Evolutionary conservation across 805 yeast species (phyloP).

Genomic region (Millerago galiae): DNA sequence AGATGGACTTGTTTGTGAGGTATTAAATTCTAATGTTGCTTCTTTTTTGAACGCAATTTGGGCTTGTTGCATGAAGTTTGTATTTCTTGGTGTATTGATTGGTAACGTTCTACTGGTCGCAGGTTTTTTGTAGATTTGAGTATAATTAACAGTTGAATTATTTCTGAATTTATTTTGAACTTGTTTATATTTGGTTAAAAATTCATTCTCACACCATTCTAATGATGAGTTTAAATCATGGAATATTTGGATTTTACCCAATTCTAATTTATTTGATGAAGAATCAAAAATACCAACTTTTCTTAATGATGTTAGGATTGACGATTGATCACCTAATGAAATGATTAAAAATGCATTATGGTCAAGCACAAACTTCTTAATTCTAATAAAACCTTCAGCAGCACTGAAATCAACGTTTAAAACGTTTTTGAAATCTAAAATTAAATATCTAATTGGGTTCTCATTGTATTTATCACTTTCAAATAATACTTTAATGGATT

Average conservation of each 20-base stretch:
- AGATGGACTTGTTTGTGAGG: not conserved
- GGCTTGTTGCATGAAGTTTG: constrained; percentile 34
- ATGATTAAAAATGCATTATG: constrained; percentile 67
- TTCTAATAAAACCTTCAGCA: constrained; percentile 89
- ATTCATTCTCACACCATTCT: constrained; percentile 96
- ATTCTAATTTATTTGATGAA: constrained; percentile 29
- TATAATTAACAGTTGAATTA: not conserved
- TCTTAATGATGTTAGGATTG: constrained; percentile 61
- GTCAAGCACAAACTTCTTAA: constrained; percentile 68
- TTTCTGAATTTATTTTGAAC: constrained; percentile 18
- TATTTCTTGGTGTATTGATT: constrained; percentile 34
- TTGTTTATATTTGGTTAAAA: constrained; percentile 40
- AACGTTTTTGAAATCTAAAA: constrained; percentile 81
- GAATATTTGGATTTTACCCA: constrained; percentile 50
- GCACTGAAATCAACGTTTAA: constrained; percentile 85
- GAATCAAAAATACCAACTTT: constrained; percentile 69
- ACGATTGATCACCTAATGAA: constrained; percentile 68
- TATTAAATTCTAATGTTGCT: constrained; percentile 19
- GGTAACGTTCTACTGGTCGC: constrained; percentile 11
- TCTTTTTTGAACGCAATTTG: constrained; percentile 27
- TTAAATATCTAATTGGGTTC: constrained; percentile 70
- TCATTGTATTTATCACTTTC: constrained; percentile 37
- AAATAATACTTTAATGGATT: constrained; percentile 57
- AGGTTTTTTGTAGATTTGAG: constrained; percentile 2
- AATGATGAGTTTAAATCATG: constrained; percentile 78